phyloP scores from a whole-genome alignment of 352 stramenopile genomes.

The Peronosclerospora sorghi region DNA sequence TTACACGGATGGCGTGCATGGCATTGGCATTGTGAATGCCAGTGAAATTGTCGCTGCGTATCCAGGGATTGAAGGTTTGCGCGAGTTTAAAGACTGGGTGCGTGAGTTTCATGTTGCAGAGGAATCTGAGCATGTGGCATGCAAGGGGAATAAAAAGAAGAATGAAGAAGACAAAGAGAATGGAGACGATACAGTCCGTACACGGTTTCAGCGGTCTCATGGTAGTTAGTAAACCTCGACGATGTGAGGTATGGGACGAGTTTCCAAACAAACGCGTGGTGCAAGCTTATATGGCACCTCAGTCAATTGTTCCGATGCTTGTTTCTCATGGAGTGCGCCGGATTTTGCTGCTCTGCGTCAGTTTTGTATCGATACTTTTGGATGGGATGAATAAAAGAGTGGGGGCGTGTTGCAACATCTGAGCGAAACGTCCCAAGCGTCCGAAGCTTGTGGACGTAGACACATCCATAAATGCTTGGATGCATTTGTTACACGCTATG shows the following conservation, averaged over 20 bases:
- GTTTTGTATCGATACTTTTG: slow-evolving; percentile 86
- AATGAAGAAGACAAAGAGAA: slow-evolving; percentile 20
- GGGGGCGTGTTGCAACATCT: slow-evolving; percentile 87
- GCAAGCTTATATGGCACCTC: slow-evolving; percentile 89
- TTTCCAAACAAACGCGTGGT: slow-evolving; percentile 91
- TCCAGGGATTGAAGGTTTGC: slow-evolving; percentile 76
- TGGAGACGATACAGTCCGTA: slow-evolving; percentile 30
- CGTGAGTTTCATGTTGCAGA: slow-evolving; percentile 47
- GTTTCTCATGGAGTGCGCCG: slow-evolving; percentile 90
- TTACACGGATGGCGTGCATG: slow-evolving; percentile 85
- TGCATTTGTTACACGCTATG: slow-evolving; percentile 92
- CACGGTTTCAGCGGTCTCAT: slow-evolving; percentile 89
- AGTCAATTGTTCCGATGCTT: slow-evolving; percentile 69
- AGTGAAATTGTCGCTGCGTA: slow-evolving; percentile 72
- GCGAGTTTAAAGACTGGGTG: slow-evolving; percentile 75
- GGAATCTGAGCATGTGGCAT: slow-evolving; percentile 32
- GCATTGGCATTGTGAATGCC: slow-evolving; percentile 80
- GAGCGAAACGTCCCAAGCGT: slow-evolving; percentile 36
- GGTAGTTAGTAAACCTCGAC: slow-evolving; percentile 71
- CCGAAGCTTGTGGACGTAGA: slow-evolving; percentile 15
- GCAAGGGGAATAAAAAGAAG: slow-evolving; percentile 46
- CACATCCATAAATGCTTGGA: slow-evolving; percentile 88
- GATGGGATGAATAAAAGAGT: slow-evolving; percentile 89
- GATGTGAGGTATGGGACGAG: slow-evolving; percentile 88
- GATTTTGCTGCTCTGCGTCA: slow-evolving; percentile 77